These are phyloP conservation scores for Ustilago nuda DNA, from an alignment of 1,284 basidiomycete species.

Conservation along the genomic window DNA sequence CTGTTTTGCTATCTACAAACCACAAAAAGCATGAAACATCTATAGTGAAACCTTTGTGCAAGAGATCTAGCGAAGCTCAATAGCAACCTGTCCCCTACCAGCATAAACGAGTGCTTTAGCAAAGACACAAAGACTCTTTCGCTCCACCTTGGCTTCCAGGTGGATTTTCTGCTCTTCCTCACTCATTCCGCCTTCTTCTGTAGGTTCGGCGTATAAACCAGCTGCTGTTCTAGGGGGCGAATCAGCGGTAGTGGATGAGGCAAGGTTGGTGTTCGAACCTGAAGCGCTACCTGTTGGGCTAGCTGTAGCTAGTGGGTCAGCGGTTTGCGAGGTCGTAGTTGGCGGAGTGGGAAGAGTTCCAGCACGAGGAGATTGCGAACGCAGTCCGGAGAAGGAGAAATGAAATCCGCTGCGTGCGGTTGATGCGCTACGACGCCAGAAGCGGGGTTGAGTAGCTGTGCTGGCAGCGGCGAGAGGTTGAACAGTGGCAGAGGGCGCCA, in stretches of 20 bases:
- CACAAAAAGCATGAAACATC: not conserved
- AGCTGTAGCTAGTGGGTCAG: constrained; percentile 2
- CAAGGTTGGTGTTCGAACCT: constrained; percentile 3
- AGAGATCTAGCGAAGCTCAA: constrained; percentile 19
- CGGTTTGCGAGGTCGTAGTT: not conserved
- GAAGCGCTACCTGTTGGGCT: not conserved
- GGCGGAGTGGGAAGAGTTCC: not conserved
- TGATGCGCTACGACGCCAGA: constrained; percentile 48
- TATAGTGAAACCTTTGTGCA: not conserved
- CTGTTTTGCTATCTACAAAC: no score
- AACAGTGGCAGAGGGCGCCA: constrained; percentile 22
- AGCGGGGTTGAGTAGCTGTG: constrained; percentile 22
- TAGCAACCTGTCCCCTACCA: constrained; percentile 25
- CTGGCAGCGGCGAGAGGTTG: constrained; percentile 1
- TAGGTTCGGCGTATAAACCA: not conserved
- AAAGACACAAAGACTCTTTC: constrained; percentile 25
- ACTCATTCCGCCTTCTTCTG: not conserved
- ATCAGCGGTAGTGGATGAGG: constrained; percentile 2
- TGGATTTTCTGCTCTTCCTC: constrained; percentile 14
- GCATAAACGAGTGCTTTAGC: constrained; percentile 40
- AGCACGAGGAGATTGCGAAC: constrained; percentile 29
- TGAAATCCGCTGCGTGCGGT: constrained; percentile 42
- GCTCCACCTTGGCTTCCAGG: constrained; percentile 23
- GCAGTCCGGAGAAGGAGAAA: constrained; percentile 40
- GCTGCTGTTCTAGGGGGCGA: not conserved